Percentiles rank a stretch among this genome's conserved stretches.
Evolutionary conservation across 1,284 basidiomycete genomes (phyloP).

Genomic region (Cryptococcus deneoformans): DNA sequence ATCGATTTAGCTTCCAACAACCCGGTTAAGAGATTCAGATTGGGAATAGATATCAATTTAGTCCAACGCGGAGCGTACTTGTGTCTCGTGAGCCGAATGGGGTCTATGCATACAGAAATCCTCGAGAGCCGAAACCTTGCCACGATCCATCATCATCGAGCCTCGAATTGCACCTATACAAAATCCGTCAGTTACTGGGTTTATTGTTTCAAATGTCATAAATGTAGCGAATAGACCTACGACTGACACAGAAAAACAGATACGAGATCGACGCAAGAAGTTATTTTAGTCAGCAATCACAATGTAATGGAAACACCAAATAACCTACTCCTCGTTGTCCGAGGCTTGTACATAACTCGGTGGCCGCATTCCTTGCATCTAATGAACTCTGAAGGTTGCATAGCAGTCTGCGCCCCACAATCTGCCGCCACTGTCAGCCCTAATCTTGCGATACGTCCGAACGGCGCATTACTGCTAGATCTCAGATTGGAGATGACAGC

Average conservation of each 20-base stretch:
- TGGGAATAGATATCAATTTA: too few relatives aligned
- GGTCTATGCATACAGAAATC: too few relatives aligned
- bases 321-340: constrained; percentile 86
- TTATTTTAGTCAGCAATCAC: constrained; percentile 55
- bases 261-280: background rate
- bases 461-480: background rate
- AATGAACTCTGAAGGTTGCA: constrained; percentile 90
- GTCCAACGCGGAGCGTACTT: too few relatives aligned
- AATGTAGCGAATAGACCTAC: constrained; percentile 1
- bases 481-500: background rate
- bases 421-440: constrained; percentile 55
- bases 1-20: too few relatives aligned
- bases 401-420: constrained; percentile 90
- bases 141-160: constrained; percentile 17
- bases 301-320: background rate
- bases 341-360: constrained; percentile 98
- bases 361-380: constrained; percentile 97
- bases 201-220: constrained; percentile 1
- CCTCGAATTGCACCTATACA: constrained; percentile 41
- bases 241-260: background rate
- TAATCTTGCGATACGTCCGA: background rate
- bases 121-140: too few relatives aligned
- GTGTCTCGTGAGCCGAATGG: too few relatives aligned
- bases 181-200: constrained; percentile 4
- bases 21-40: too few relatives aligned